Base-by-base conservation (phyloP, 2,329 filamentous ascomycete species). In the Teratosphaeria pseudoeucalypti region DNA sequence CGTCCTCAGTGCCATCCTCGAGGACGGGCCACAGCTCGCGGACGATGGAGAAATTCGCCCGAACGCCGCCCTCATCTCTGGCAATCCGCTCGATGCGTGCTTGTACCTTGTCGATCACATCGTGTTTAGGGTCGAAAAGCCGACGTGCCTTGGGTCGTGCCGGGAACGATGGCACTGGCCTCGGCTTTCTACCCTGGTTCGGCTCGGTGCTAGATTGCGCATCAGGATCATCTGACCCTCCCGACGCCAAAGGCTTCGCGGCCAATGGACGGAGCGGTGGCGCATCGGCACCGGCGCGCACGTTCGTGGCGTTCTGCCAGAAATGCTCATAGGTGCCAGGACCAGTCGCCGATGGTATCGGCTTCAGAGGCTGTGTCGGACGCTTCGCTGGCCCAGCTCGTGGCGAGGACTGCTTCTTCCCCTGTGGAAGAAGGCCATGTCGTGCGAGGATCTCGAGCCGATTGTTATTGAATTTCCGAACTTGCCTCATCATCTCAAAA, bases 401-500 rank as follows among this genome's bases (percentile, higher is more conserved):
- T 16, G 19, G n/a, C n/a, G 43, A 16, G 29, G 27, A 37, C 16
- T 32, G 54, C 32, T 34, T 23, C 16, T 49, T 39, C 14, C 34
- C 55, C 29, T 43, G 34, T n/a, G 34, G 34, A 10, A 23, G 34
- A 14, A 47, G 29, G 23, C 55, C 34, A 43, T 57, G 23, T 14
- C 39, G 19, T 27, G 55, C 29, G 43, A 70, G 62, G 34, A 68
- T 61, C 54, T 70, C 66, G 29, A 62, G 63, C n/a, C 64, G 59
- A 55, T 79, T 79, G 34, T 23, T 47, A 14, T 29, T 37, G 26
- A 56, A 47, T 91, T 76, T 34, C 83, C 92, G 82, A 9, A 89
- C 85, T 70, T 95, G 87, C 37, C 87, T 87, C 55, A 89, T 84
- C 56, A 91, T 82, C 61, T 88, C 85, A 60, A 91, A 83, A 1